Evolutionary conservation across 345 rosid genomes (phyloP).

Genomic region (Anastatica hierochuntica): DNA sequence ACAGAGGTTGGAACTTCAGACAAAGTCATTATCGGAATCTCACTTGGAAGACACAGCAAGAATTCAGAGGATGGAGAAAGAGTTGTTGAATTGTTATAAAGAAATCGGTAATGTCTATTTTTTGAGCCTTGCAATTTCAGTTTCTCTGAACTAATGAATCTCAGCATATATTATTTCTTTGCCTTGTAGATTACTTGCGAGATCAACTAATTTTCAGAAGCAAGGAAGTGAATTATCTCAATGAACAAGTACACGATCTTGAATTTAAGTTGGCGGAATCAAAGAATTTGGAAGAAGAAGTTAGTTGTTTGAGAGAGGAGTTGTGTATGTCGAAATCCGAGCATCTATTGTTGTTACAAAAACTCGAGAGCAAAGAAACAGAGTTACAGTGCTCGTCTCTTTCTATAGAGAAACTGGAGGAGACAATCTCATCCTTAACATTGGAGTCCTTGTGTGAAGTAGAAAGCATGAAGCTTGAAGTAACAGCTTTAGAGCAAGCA

Average conservation of each 20-base stretch:
- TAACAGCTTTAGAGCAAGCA: constrained; percentile 47
- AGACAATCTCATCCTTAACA: constrained; percentile 44
- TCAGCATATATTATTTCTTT: not conserved
- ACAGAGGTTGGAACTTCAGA: constrained; percentile 56
- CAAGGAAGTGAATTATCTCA: constrained; percentile 43
- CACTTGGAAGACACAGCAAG: constrained; percentile 43
- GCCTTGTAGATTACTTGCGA: constrained; percentile 57
- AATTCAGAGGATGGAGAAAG: constrained; percentile 55
- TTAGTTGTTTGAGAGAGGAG: constrained; percentile 38
- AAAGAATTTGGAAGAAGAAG: constrained; percentile 35
- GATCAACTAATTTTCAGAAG: constrained; percentile 65
- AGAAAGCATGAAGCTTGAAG: constrained; percentile 77
- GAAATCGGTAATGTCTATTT: constrained; percentile 54
- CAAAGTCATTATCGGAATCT: constrained; percentile 52
- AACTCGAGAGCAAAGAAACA: constrained; percentile 51
- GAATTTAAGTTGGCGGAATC: constrained; percentile 53
- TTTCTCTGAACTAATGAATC: constrained; percentile 9
- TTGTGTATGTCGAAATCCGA: constrained; percentile 45
- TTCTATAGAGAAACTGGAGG: constrained; percentile 61
- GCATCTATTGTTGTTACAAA: constrained; percentile 34
- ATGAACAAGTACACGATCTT: constrained; percentile 42
- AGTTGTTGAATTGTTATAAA: constrained; percentile 61
- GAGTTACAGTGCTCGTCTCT: constrained; percentile 46
- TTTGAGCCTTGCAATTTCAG: constrained; percentile 25
- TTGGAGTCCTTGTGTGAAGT: constrained; percentile 74